Evolutionary conservation across 2,329 filamentous ascomycete species (phyloP), one percentile per base, ranked within the genome.

Genomic region (Trichophyton mentagrophytes): DNA sequence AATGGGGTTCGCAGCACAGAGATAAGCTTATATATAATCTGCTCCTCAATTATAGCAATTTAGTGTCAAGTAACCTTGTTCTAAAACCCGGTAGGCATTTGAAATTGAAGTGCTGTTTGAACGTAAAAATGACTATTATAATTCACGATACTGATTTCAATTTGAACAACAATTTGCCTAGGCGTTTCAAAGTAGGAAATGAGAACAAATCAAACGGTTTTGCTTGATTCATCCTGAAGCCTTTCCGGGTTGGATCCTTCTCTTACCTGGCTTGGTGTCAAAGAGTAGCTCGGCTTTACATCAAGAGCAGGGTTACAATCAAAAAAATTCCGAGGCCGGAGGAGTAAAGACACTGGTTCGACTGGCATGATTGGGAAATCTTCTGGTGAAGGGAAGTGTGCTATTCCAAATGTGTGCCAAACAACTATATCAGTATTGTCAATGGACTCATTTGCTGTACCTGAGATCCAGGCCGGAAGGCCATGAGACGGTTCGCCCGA

Each of bases 311-410:
- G 89, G 70, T 92, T 95, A 67, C 82, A 80, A 22, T 80, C 76
- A 74, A 95, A 95, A 80, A 95, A 95, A 76, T 95, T 86, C 47
- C 89, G 78, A 2, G 90, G 90, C 36, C 89, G 78, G 46, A 95
- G 78, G 40, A 95, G 79, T 66, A 95, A 77, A 1, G 84, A 89
- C 81, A 96, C 91, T 0, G 89, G 88, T 77, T 91, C 88, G 0
- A 83, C 87, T 0, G 90, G 90, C 90, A 96, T 96, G 67, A 96
- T 80, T 33, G 91, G 91, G 77, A 89, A 96, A 73, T 96, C 91
- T 71, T 96, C 91, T 0, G 90, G 90, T 0, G 88, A 78, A 0
- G 91, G 90, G 78, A 96, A 92, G 71, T 96, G 91, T 0, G 87
- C 92, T 40, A 96, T 79, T 40, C 91, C 91, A 69, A 96, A 96